Evolutionary conservation across 306 rosid species (phyloP), one percentile per base, ranked within the genome.

Genomic region (Prunus davidiana): DNA sequence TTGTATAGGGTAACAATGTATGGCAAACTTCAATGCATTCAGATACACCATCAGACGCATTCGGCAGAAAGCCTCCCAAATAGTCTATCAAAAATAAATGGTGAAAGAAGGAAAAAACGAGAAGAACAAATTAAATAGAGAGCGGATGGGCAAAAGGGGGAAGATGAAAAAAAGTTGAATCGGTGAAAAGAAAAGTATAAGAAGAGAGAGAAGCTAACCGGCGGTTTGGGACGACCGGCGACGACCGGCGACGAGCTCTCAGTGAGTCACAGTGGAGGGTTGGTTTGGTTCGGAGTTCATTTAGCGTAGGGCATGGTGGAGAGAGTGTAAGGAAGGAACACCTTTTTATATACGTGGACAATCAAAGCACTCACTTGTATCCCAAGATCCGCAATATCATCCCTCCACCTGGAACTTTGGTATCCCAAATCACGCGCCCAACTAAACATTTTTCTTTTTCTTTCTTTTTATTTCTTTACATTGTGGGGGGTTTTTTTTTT

Each of bases 351-450:
- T 60, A 73, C 20, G 57, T 45, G 77, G 20, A 24, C 45, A 60
- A 15, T 24, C 34, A 46, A 43, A 8, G 12, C 76, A 24, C 52
- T 14, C 16, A 10, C 76, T 14, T 38, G 66, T 38, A 3, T 38
- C 24, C 43, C 67, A 24, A 58, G 76, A 72, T 72, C 56, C 55
- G 55, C 43, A 70, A 51, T 51, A 70, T 28, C 63, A 51, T 51
- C 49, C 18, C 74, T 28, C 74, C 74, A 70, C 74, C 74, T 25
- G 57, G 56, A 46, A 56, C 38, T 19, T 18, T 54, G 58, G 22
- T 54, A 7, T 32, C 8, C 38, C 38, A 34, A 34, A 5, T 7
- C 38, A 34, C 38, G 38, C 38, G 38, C 38, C 38, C 8, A 34
- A 5, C 38, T 34, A 34, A 5, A 34, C 38, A 32, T 32, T 32